These are phyloP conservation scores for Coprinopsis marcescibilis DNA, from an alignment of 768 basidiomycete species.

Conservation along the genomic window DNA sequence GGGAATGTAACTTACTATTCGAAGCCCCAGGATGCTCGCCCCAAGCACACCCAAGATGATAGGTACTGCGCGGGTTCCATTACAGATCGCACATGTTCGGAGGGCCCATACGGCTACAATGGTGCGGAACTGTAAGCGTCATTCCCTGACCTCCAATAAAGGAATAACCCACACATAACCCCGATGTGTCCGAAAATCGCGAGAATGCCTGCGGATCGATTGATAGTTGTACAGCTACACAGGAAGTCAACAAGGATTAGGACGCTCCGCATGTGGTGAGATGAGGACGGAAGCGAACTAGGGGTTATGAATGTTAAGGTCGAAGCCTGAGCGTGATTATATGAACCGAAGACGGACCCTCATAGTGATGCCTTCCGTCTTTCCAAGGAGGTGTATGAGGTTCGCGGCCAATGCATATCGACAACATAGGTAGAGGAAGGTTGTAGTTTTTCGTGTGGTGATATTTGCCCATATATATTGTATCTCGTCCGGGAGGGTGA, in stretches of 20 bases:
- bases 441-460: not conserved
- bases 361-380: not conserved
- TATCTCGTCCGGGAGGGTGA: constrained; percentile 7
- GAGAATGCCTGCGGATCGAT: not conserved
- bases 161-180: not conserved
- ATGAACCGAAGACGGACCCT: not conserved
- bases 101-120: constrained; percentile 5
- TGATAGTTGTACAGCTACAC: not conserved
- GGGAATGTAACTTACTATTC: constrained; percentile 5
- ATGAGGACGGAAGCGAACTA: not conserved
- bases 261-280: not conserved
- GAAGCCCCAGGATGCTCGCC: not conserved
- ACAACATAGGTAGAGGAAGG: constrained; percentile 5
- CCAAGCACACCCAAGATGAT: not conserved
- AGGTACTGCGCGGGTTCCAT: not conserved
- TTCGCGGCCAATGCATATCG: constrained; percentile 8
- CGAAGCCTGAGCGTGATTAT: not conserved
- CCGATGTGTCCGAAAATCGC: constrained; percentile 8
- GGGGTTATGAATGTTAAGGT: not conserved
- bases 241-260: not conserved
- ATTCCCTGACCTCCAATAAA: not conserved
- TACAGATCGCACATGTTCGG: constrained; percentile 4
- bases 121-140: not conserved
- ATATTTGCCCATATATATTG: constrained; percentile 5
- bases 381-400: not conserved